Evolutionary conservation across 75 land plant genomes (phyloP).

Genomic region (Larix kaempferi): DNA sequence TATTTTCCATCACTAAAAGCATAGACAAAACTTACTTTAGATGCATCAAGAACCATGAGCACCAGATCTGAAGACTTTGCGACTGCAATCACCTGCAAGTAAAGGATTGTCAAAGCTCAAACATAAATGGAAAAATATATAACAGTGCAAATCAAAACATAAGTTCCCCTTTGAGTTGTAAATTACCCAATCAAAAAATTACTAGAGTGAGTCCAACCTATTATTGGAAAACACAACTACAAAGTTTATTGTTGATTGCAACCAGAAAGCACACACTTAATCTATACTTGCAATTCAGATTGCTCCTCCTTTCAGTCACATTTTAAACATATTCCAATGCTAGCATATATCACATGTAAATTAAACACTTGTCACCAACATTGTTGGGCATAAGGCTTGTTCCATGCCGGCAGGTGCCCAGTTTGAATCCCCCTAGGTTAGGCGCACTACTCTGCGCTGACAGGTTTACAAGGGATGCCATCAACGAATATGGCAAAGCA

Average conservation of each 20-base stretch:
- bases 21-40: slow-evolving; percentile 70
- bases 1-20: background rate
- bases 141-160: background rate
- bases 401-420: too few species aligned
- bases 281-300: background rate
- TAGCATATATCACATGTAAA: too few species aligned
- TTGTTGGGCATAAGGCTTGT: too few species aligned
- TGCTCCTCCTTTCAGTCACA: too few species aligned
- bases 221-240: background rate
- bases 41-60: slow-evolving; percentile 99
- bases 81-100: slow-evolving; percentile 93
- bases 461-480: too few species aligned
- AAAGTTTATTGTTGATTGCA: background rate
- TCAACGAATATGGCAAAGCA: too few species aligned
- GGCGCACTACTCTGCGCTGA: too few species aligned
- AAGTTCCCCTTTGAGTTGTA: background rate
- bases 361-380: too few species aligned
- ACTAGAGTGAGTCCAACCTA: background rate
- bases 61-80: slow-evolving; percentile 97
- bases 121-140: background rate
- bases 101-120: slow-evolving; percentile 5
- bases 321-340: too few species aligned
- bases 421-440: too few species aligned
- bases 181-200: background rate
- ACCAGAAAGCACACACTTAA: too few species aligned